These are phyloP conservation scores for Calonectria pseudoreteaudii DNA, from an alignment of 2,329 filamentous ascomycete species.

Conservation along the genomic window DNA sequence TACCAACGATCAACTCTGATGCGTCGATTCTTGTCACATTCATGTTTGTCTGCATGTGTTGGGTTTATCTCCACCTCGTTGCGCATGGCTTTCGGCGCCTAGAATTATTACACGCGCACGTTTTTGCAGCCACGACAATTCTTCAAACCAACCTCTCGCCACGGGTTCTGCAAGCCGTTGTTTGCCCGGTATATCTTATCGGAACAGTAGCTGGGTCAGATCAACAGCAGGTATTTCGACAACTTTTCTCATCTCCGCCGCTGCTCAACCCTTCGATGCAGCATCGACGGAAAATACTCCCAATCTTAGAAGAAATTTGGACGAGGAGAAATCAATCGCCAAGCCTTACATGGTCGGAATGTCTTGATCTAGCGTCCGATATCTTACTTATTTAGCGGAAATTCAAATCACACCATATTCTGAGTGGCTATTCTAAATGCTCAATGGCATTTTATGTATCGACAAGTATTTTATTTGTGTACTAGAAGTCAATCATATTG, in stretches of 20 bases:
- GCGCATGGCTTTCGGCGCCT: neutral
- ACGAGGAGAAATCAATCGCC: neutral
- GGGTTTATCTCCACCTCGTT: constrained; percentile 2
- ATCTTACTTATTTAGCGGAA: neutral
- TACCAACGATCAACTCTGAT: neutral
- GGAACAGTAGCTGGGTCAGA: neutral
- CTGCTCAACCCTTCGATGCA: constrained; percentile 2
- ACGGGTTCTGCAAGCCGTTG: neutral
- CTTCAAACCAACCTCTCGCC: neutral
- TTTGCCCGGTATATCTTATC: constrained; percentile 1
- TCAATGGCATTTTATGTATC: neutral
- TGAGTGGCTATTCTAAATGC: neutral
- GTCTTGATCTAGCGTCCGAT: neutral
- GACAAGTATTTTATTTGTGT: no score
- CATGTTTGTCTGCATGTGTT: constrained; percentile 7
- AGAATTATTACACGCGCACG: neutral
- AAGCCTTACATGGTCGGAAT: neutral
- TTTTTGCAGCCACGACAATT: neutral
- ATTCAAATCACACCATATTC: neutral
- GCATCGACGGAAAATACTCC: neutral
- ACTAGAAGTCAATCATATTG: neutral
- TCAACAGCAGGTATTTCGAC: neutral
- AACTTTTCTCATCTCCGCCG: neutral
- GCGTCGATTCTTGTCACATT: neutral
- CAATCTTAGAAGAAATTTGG: constrained; percentile 10